Percentiles rank a stretch among this genome's conserved stretches.
Conservation (phyloP, 805 yeast species). For the Maudiozyma saulgeensis region DNA sequence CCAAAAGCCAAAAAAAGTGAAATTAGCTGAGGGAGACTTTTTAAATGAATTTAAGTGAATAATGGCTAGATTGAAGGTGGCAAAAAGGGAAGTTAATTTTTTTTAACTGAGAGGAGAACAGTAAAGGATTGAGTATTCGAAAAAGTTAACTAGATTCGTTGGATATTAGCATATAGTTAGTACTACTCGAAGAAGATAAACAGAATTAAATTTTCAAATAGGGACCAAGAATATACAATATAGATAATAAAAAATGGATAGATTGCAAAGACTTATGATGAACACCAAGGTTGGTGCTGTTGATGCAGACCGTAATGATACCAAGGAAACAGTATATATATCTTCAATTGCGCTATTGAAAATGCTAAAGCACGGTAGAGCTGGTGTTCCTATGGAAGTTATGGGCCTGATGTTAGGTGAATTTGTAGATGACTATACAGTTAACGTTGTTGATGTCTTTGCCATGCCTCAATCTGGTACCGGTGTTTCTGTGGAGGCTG, state of each 20-base stretch:
- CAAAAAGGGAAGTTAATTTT: not conserved
- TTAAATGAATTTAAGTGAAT: too few species aligned
- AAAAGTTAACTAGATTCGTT: not conserved
- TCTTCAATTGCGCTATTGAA: slow-evolving; percentile 90
- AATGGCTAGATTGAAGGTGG: not conserved
- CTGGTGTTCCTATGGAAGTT: slow-evolving; percentile 78
- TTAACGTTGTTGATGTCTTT: slow-evolving; percentile 94
- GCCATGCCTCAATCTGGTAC: slow-evolving; percentile 99
- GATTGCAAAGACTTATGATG: slow-evolving; percentile 35
- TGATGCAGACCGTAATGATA: slow-evolving; percentile 82
- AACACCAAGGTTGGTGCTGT: slow-evolving; percentile 34
- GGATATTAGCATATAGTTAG: not conserved
- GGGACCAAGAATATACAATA: too few species aligned
- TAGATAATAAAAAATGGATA: slow-evolving; percentile 23
- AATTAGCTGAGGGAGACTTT: too few species aligned
- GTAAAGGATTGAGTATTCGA: too few species aligned
- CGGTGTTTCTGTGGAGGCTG: slow-evolving; percentile 98
- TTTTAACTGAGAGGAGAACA: not conserved
- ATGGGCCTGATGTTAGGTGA: slow-evolving; percentile 99
- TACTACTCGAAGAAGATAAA: too few species aligned
- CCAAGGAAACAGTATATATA: slow-evolving; percentile 91
- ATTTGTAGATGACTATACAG: slow-evolving; percentile 93
- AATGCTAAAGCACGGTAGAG: slow-evolving; percentile 96
- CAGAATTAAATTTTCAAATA: too few species aligned
- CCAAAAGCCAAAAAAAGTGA: too few species aligned